Evolutionary conservation across 2,329 filamentous ascomycete genomes (phyloP).

Genomic region (Alternaria gansuensis): DNA sequence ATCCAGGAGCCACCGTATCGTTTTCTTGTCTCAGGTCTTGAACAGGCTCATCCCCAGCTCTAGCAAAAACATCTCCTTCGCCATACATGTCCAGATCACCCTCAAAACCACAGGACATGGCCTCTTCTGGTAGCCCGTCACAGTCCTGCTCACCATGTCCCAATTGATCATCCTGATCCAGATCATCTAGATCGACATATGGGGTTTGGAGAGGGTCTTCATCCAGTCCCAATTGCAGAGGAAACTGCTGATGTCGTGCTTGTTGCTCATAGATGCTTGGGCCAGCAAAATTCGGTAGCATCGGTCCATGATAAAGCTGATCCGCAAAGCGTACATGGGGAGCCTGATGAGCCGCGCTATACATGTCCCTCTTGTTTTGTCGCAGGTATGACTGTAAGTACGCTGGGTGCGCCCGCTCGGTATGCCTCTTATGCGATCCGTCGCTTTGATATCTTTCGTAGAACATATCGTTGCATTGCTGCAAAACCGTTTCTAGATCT

Average conservation of each 20-base stretch:
- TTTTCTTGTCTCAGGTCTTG: constrained; percentile 12
- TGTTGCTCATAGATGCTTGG: constrained; percentile 44
- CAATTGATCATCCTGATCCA: constrained; percentile 8
- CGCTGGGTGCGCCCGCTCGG: not conserved
- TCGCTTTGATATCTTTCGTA: constrained; percentile 17
- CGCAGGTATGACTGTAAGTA: not conserved
- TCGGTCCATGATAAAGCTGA: constrained; percentile 14
- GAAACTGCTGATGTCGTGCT: constrained; percentile 25
- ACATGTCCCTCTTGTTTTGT: not conserved
- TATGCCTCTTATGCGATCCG: constrained; percentile 7
- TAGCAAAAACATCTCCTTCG: not conserved
- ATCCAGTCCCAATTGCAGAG: not conserved
- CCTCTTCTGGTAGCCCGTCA: constrained; percentile 8
- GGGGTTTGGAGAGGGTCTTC: not conserved
- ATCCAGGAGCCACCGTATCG: constrained; percentile 41
- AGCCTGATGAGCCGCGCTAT: constrained; percentile 13
- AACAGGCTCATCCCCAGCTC: constrained; percentile 6
- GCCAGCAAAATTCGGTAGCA: constrained; percentile 24
- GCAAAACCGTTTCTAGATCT: constrained; percentile 37
- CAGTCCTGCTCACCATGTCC: constrained; percentile 1
- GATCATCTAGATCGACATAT: constrained; percentile 3
- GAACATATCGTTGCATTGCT: constrained; percentile 38
- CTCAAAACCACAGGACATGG: not conserved
- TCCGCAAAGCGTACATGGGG: constrained; percentile 30
- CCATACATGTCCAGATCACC: not conserved